Percentiles rank a stretch among this genome's conserved stretches.
phyloP scores from a whole-genome alignment of 768 basidiomycete genomes.

The Steccherinum ochraceum region DNA sequence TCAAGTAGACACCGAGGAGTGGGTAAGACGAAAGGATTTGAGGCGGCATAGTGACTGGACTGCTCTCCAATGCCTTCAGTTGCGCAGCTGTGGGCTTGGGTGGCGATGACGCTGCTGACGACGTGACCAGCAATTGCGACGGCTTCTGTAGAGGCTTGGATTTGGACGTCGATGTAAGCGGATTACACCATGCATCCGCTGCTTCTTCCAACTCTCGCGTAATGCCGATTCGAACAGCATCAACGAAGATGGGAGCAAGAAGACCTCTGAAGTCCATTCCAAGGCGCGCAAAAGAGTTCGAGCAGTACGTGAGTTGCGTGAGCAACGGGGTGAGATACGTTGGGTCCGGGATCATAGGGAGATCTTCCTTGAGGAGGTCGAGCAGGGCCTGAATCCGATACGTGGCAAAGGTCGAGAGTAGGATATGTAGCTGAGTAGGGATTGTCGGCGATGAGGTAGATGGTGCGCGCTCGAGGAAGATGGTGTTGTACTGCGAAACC shows the following conservation, averaged over 20 bases:
- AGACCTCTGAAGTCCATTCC: constrained; percentile 83
- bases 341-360: constrained; percentile 54
- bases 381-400: constrained; percentile 63
- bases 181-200: constrained; percentile 16
- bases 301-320: constrained; percentile 92
- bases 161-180: constrained; percentile 7
- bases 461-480: constrained; percentile 71
- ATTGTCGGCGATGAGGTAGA: constrained; percentile 10
- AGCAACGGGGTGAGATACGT: constrained; percentile 74
- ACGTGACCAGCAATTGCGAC: constrained; percentile 11
- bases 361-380: constrained; percentile 51
- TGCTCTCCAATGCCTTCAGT: constrained; percentile 9
- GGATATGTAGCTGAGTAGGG: constrained; percentile 33
- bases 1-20: constrained; percentile 64
- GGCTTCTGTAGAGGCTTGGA: constrained; percentile 4
- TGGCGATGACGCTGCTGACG: constrained; percentile 7
- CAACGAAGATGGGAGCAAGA: constrained; percentile 58
- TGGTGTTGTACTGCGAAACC: constrained; percentile 82
- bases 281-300: constrained; percentile 84
- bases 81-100: constrained; percentile 13
- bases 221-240: constrained; percentile 55
- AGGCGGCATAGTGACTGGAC: constrained; percentile 57
- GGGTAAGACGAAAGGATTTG: constrained; percentile 67
- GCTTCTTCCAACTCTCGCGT: constrained; percentile 43
- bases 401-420: constrained; percentile 61